These are phyloP conservation scores for Entamoeba moshkovskii DNA, from an alignment of 208 protist genomes.

Conservation along the genomic window DNA sequence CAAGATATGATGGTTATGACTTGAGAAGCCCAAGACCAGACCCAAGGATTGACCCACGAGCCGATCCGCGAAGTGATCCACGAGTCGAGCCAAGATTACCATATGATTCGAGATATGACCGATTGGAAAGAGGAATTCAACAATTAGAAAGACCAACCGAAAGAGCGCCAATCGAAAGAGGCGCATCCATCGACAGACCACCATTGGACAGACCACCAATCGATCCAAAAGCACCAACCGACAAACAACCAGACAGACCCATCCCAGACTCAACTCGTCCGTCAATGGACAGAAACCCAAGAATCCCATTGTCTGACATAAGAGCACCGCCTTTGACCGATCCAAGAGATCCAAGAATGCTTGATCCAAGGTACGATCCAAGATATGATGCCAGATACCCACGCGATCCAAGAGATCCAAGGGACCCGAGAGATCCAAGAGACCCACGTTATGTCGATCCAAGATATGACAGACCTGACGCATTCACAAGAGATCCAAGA, in stretches of 20 bases:
- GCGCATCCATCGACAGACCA: not conserved
- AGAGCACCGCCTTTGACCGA: not conserved
- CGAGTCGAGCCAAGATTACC: not conserved
- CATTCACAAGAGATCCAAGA: not conserved
- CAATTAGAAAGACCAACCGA: not conserved
- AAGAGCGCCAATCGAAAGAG: not conserved
- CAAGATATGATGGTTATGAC: not conserved
- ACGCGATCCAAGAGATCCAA: no score
- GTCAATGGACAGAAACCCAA: not conserved
- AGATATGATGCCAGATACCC: no score
- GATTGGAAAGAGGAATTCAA: not conserved
- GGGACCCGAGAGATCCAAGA: not conserved
- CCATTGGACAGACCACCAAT: not conserved
- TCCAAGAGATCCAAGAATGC: not conserved
- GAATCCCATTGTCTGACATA: not conserved
- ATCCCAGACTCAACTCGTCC: not conserved
- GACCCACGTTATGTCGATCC: not conserved
- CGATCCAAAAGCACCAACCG: not conserved
- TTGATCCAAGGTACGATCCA: no score
- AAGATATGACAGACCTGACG: not conserved
- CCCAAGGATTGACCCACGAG: not conserved
- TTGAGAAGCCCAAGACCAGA: not conserved
- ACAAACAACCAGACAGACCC: not conserved
- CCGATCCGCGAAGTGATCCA: not conserved
- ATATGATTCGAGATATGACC: not conserved